Conservation (phyloP, 2,329 filamentous ascomycete species). For the Fusarium nisikadoi region DNA sequence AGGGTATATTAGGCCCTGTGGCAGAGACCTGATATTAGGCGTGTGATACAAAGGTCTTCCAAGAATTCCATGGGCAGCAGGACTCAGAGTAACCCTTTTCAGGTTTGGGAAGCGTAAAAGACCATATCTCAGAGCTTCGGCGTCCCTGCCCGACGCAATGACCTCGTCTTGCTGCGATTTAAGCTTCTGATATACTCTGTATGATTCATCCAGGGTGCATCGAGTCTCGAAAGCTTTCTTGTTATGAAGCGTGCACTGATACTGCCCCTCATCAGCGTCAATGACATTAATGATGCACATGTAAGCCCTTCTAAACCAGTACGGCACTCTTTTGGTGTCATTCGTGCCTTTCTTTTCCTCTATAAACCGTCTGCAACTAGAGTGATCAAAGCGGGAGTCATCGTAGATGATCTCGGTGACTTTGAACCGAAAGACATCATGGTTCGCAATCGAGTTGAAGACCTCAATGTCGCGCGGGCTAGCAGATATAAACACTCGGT, state of each 20-base stretch:
- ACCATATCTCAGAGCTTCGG: constrained; percentile 45
- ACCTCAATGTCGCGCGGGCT: constrained; percentile 30
- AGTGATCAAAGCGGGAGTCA: constrained; percentile 15
- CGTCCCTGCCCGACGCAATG: constrained; percentile 42
- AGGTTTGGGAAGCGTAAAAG: constrained; percentile 50
- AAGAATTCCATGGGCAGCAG: constrained; percentile 51
- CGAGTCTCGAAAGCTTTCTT: neutral
- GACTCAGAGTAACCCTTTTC: constrained; percentile 52
- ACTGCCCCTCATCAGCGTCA: accelerated
- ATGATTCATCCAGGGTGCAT: constrained; percentile 17
- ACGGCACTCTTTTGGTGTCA: neutral
- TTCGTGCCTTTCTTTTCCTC: neutral
- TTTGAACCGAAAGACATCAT: constrained; percentile 11
- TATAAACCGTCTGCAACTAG: accelerated
- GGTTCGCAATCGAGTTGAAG: constrained; percentile 24
- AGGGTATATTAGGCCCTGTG: constrained; percentile 52
- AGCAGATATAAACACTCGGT: constrained; percentile 32
- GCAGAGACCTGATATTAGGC: neutral
- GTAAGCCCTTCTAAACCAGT: neutral
- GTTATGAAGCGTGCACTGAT: no score
- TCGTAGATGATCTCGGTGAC: constrained; percentile 36
- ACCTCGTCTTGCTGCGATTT: constrained; percentile 50
- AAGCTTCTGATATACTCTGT: constrained; percentile 47
- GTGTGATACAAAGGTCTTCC: constrained; percentile 53
- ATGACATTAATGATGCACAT: accelerated